These are phyloP conservation scores for Sporothrix curviconia DNA, from an alignment of 2,329 filamentous ascomycete genomes.

Conservation along the genomic window DNA sequence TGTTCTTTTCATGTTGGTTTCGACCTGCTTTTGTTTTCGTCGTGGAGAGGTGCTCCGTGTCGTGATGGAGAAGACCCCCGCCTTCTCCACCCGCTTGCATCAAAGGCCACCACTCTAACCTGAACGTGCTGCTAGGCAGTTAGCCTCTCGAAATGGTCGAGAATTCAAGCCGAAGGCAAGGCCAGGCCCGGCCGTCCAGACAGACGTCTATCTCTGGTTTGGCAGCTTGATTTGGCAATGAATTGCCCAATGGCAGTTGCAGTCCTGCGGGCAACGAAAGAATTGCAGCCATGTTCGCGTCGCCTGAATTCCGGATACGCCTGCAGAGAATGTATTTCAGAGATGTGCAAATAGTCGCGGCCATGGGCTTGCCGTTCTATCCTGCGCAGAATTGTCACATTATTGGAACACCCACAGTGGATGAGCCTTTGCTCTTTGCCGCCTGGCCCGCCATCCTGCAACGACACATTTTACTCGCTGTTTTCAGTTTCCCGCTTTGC, in stretches of 20 bases:
- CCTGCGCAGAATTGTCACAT: too few relatives aligned
- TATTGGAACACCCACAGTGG: neutral
- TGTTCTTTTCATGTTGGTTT: neutral
- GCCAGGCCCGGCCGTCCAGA: neutral
- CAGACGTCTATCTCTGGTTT: neutral
- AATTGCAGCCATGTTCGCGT: too few relatives aligned
- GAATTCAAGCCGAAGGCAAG: neutral
- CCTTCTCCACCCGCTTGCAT: conserved; percentile 11
- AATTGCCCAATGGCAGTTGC: too few relatives aligned
- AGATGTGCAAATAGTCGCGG: neutral
- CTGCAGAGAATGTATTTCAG: neutral
- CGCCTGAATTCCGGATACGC: too few relatives aligned
- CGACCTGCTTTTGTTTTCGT: neutral
- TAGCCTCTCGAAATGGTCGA: neutral
- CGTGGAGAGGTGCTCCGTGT: neutral
- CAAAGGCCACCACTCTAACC: neutral
- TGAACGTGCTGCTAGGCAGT: neutral
- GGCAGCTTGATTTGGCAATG: neutral
- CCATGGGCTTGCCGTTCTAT: too few relatives aligned
- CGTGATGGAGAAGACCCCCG: conserved; percentile 10
- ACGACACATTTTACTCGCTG: neutral
- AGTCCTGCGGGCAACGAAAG: neutral
- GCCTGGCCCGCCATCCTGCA: neutral
- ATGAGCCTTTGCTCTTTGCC: neutral
- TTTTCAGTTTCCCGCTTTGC: neutral